Evolutionary conservation across 441 rosid species (phyloP).

Genomic region (Euphorbia celastroides): DNA sequence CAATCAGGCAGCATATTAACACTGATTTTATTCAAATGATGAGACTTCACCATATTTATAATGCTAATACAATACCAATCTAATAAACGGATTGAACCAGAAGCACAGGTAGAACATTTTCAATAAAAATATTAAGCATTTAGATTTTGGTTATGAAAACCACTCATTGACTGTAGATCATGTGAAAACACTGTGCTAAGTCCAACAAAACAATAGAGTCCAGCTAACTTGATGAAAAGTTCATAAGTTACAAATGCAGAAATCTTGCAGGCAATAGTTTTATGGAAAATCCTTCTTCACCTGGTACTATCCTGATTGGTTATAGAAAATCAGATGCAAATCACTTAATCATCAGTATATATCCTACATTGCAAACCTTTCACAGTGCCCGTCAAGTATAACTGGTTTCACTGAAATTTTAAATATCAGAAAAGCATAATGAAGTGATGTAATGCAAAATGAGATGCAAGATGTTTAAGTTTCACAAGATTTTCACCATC

Average conservation of each 20-base stretch:
- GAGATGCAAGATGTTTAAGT: neutral
- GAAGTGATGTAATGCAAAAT: neutral
- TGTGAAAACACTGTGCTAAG: neutral
- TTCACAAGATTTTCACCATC: neutral
- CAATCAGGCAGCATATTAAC: neutral
- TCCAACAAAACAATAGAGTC: neutral
- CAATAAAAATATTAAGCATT: neutral
- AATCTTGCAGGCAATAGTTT: neutral
- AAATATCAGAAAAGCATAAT: neutral
- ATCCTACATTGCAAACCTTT: neutral
- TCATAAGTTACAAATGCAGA: neutral
- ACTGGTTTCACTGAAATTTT: neutral
- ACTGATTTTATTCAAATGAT: neutral
- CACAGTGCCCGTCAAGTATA: neutral
- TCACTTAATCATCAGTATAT: neutral
- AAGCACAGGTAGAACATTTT: neutral
- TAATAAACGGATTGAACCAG: neutral
- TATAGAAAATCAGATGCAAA: neutral
- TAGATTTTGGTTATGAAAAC: neutral
- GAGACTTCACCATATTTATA: neutral
- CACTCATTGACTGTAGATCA: neutral
- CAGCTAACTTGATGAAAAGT: neutral
- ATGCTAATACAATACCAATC: neutral
- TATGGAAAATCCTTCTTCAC: neutral
- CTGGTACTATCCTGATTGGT: neutral